phyloP scores from a whole-genome alignment of 805 yeast genomes.

The Kluyveromyces wickerhamii region DNA sequence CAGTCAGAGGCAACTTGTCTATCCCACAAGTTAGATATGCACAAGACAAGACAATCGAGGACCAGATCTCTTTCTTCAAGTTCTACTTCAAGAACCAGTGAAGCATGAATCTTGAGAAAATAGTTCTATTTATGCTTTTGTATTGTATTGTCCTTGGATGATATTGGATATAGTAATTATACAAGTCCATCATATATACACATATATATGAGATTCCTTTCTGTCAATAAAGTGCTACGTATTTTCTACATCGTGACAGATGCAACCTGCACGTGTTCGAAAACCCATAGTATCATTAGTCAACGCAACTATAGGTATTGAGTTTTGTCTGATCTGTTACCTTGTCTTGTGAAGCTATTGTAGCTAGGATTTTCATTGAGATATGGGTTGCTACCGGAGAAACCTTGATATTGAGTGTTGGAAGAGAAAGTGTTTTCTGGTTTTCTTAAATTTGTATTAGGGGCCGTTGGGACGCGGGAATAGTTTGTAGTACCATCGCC shows the following conservation, averaged over 20 bases:
- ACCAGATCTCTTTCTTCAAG: slow-evolving; percentile 30
- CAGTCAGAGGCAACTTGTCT: slow-evolving; percentile 65
- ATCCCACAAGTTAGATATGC: slow-evolving; percentile 52
- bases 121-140: too few species aligned
- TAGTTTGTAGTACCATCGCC: slow-evolving; percentile 13
- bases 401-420: slow-evolving; percentile 14
- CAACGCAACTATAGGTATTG: too few species aligned
- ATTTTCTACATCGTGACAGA: too few species aligned
- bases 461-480: slow-evolving; percentile 13
- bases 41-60: slow-evolving; percentile 50
- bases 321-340: background rate
- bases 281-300: too few species aligned
- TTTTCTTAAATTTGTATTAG: slow-evolving; percentile 17
- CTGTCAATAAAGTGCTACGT: too few species aligned
- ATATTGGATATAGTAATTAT: too few species aligned
- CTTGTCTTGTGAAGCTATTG: slow-evolving; percentile 1
- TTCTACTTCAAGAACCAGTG: slow-evolving; percentile 2
- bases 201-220: too few species aligned
- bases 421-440: slow-evolving; percentile 26
- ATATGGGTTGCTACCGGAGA: slow-evolving; percentile 9
- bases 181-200: too few species aligned
- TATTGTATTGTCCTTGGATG: too few species aligned
- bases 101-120: too few species aligned
- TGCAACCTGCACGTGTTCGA: too few species aligned
- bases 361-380: slow-evolving; percentile 1